Percentiles rank a stretch among this genome's conserved stretches.
These are phyloP conservation scores for Quercus wislizeni DNA, from an alignment of 306 rosid genomes.

Conservation along the genomic window DNA sequence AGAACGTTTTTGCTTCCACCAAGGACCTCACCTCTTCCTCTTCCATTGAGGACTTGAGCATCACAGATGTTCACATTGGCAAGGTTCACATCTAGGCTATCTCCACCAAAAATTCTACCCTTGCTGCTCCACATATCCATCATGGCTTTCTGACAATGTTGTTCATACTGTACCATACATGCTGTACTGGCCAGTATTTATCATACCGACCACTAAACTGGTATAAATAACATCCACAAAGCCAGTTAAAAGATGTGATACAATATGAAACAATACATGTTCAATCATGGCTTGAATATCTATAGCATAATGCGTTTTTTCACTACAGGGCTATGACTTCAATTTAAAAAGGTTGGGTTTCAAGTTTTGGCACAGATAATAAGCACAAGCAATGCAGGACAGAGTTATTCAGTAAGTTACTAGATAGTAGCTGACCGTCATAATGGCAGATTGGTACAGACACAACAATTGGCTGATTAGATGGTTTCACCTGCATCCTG, in stretches of 20 bases:
- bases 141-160: too few species aligned
- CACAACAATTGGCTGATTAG: constrained; percentile 65
- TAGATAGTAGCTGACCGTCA: constrained; percentile 60
- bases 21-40: constrained; percentile 19
- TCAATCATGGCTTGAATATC: not conserved
- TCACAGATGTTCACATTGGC: constrained; percentile 59
- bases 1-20: constrained; percentile 64
- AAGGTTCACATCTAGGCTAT: constrained; percentile 59
- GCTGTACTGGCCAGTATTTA: too few species aligned
- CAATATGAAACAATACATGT: not conserved
- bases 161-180: not conserved
- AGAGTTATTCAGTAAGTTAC: constrained; percentile 7
- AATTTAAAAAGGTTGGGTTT: not conserved
- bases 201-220: too few species aligned
- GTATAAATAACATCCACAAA: not conserved
- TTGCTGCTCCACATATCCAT: constrained; percentile 45
- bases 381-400: not conserved
- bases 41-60: constrained; percentile 53
- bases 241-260: not conserved
- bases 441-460: constrained; percentile 81
- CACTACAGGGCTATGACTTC: not conserved
- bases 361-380: not conserved
- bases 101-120: constrained; percentile 50
- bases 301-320: not conserved
- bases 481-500: constrained; percentile 86